Conservation (phyloP, 257 asterid species). For the Parsonsia alboflavescens region DNA sequence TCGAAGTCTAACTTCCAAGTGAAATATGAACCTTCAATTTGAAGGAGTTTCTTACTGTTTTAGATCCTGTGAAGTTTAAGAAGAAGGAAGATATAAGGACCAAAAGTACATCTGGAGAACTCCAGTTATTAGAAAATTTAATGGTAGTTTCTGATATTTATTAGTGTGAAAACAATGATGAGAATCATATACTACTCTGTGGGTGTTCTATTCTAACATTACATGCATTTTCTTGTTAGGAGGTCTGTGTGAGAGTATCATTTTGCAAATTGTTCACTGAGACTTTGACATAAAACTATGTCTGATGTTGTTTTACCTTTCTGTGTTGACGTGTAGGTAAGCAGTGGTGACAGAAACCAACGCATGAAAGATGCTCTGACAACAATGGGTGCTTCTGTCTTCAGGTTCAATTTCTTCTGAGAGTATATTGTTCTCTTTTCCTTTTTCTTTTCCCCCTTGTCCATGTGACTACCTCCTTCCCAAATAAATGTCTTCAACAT, state of each 20-base stretch:
- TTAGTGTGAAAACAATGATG: background rate
- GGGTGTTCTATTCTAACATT: background rate
- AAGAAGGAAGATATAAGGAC: background rate
- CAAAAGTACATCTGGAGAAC: background rate
- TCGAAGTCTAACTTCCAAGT: background rate
- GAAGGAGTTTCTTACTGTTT: background rate
- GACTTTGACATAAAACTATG: background rate
- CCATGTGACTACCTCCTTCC: background rate
- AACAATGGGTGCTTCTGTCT: conserved; percentile 99
- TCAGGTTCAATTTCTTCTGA: conserved; percentile 50
- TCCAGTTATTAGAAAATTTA: background rate
- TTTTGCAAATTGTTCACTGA: background rate
- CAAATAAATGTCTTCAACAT: too few species aligned
- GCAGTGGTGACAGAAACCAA: conserved; percentile 86
- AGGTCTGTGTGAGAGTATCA: background rate
- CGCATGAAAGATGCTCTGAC: conserved; percentile 89
- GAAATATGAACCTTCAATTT: background rate
- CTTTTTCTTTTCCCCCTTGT: conserved; percentile 3
- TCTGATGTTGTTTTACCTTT: background rate
- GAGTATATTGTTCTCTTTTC: background rate
- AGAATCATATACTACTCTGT: background rate
- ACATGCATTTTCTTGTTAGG: background rate
- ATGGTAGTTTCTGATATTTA: background rate
- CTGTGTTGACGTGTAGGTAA: conserved; percentile 42
- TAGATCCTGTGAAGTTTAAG: too few species aligned